Percentiles rank a stretch among this genome's conserved stretches.
Conservation (phyloP, 2,329 filamentous ascomycete species). For the Zasmidium citrigriseum region DNA sequence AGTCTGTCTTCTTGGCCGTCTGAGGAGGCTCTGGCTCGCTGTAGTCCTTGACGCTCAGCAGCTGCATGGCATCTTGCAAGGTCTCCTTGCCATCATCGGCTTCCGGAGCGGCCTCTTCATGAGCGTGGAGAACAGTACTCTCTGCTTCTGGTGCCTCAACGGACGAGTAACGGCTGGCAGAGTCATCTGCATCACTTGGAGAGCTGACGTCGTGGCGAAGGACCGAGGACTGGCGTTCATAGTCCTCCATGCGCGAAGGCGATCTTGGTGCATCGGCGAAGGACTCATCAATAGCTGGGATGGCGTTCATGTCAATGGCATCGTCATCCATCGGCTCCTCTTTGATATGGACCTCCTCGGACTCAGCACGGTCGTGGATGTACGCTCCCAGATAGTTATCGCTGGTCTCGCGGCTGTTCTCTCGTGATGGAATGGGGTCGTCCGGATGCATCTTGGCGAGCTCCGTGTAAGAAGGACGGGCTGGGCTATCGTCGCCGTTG, state of each 20-base stretch:
- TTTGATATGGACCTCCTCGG: slow-evolving; percentile 71
- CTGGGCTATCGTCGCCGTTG: slow-evolving; percentile 22
- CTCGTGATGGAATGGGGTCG: slow-evolving; percentile 83
- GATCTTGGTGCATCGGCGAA: slow-evolving; percentile 57
- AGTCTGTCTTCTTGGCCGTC: slow-evolving; percentile 14
- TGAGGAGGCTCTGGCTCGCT: slow-evolving; percentile 26
- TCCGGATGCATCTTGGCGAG: slow-evolving; percentile 74
- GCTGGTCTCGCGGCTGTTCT: slow-evolving; percentile 52
- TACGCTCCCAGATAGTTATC: slow-evolving; percentile 27
- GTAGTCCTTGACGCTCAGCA: slow-evolving; percentile 37
- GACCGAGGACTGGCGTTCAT: slow-evolving; percentile 51
- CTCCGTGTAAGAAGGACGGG: slow-evolving; percentile 43
- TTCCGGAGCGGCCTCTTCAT: slow-evolving; percentile 8
- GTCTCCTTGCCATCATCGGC: slow-evolving; percentile 33
- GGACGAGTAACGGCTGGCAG: slow-evolving; percentile 58
- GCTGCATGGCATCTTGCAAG: slow-evolving; percentile 36
- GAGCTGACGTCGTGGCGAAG: slow-evolving; percentile 54
- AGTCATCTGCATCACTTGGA: slow-evolving; percentile 48
- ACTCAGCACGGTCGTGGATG: slow-evolving; percentile 54
- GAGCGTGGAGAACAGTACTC: slow-evolving; percentile 29
- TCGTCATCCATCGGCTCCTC: slow-evolving; percentile 60
- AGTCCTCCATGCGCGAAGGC: slow-evolving; percentile 47
- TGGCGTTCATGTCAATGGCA: slow-evolving; percentile 65
- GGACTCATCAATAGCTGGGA: slow-evolving; percentile 45
- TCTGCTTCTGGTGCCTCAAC: slow-evolving; percentile 35